Evolutionary conservation across 1,284 basidiomycete species (phyloP), one percentile per base, ranked within the genome.

Genomic region (Fomitopsis pinicola): DNA sequence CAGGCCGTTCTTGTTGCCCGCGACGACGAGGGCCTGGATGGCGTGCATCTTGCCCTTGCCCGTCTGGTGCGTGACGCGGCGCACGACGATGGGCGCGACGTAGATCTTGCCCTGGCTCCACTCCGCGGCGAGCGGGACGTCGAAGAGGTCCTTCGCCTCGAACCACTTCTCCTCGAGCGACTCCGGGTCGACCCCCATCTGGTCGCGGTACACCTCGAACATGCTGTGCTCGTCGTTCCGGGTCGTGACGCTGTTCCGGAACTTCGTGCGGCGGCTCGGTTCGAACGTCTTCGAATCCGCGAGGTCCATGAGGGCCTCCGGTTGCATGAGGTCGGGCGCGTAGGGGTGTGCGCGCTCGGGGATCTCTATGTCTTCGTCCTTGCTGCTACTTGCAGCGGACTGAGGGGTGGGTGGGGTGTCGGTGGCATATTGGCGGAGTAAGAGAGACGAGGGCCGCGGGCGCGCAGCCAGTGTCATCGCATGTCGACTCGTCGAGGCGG

Each of bases 1-100:
- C 26, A 98, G 80, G 0, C 97, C 97, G 48, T 91, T 80, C 8
- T 92, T 91, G 69, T 93, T 87, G 22, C 97, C 97, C 40, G 93
- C 89, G 61, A 98, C 85, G 65, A 89, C 83, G 69, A 94, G 84
- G 54, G 80, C 77, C 63, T 87, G 87, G 66, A 84, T 78, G 45
- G 86, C 84, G 30, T 84, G 82, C 62, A 89, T 87, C 70, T 92
- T 94, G 42, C 94, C 94, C 75, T 96, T 96, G 58, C 87, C 87
- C 0, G 92, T 95, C 80, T 95, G 92, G 65, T 91, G 88, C 4
- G 86, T 87, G 67, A 93, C 86, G 54, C 85, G 80, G 3, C 86
- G 83, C 50, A 71, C 72, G 66, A 89, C 73, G 62, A 91, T 77
- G 1, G 84, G 81, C 64, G 85, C 88, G 30, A 80, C 73, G 71